phyloP scores from a whole-genome alignment of 306 rosid species.

The Cucumis cinereus region DNA sequence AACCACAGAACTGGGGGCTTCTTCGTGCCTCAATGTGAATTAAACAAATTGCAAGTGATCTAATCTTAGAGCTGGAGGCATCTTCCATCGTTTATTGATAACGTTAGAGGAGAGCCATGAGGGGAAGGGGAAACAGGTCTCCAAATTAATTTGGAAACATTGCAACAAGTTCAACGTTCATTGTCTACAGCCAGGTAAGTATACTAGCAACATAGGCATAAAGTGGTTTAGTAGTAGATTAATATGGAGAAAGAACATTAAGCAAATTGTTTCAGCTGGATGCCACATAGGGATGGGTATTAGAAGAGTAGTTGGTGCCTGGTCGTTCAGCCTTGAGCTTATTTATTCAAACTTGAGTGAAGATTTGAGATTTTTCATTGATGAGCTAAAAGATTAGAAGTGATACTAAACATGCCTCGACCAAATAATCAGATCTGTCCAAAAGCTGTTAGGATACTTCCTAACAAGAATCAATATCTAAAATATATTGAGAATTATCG shows the following conservation, averaged over 20 bases:
- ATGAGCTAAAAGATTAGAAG: background rate
- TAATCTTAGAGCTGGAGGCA: background rate
- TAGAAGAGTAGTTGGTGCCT: background rate
- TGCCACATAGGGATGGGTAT: background rate
- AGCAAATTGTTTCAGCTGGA: background rate
- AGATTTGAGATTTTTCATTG: background rate
- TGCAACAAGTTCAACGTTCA: background rate
- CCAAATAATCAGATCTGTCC: background rate
- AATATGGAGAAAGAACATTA: background rate
- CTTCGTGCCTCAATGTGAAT: background rate
- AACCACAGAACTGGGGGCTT: background rate
- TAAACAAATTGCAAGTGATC: background rate
- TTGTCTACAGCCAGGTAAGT: background rate
- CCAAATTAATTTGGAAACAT: background rate
- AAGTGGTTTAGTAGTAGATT: background rate
- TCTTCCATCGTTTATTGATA: background rate
- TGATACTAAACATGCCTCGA: background rate
- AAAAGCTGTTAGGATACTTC: no score
- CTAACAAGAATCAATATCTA: no score
- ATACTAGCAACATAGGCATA: background rate
- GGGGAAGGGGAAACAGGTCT: background rate
- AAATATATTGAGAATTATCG: no score
- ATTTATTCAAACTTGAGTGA: background rate
- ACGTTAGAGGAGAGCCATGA: background rate
- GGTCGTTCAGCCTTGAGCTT: background rate